These are phyloP conservation scores for Solanum medicagineum DNA, from an alignment of 257 asterid genomes.

Conservation along the genomic window DNA sequence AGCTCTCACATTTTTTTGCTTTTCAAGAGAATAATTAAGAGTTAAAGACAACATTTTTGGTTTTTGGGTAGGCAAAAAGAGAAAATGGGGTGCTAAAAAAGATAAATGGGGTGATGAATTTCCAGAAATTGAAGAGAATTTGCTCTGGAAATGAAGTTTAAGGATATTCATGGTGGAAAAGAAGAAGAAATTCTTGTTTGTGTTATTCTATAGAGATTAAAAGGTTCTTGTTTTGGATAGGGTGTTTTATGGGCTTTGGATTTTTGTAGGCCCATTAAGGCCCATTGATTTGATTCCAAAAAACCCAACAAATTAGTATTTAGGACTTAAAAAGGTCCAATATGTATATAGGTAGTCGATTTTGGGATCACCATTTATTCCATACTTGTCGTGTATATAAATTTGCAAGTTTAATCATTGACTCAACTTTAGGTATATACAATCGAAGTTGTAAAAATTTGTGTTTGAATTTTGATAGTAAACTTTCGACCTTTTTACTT, in stretches of 20 bases:
- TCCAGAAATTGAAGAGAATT: constrained; percentile 5
- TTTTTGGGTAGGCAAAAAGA: neutral
- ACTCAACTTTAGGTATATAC: neutral
- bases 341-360: neutral
- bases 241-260: neutral
- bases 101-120: neutral
- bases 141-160: constrained; percentile 21
- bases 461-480: neutral
- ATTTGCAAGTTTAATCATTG: neutral
- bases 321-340: neutral
- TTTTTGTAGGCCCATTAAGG: neutral
- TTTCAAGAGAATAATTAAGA: constrained; percentile 1
- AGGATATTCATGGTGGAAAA: constrained; percentile 31
- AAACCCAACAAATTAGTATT: neutral
- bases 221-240: neutral
- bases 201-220: neutral
- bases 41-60: constrained; percentile 3
- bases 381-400: neutral
- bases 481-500: neutral
- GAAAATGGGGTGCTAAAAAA: neutral
- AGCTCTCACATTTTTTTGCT: constrained; percentile 6
- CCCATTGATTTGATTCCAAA: neutral
- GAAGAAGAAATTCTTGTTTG: neutral
- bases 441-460: neutral
- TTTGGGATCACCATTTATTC: neutral